Conservation (phyloP, 345 rosid genomes). For the Syzygium grande region DNA sequence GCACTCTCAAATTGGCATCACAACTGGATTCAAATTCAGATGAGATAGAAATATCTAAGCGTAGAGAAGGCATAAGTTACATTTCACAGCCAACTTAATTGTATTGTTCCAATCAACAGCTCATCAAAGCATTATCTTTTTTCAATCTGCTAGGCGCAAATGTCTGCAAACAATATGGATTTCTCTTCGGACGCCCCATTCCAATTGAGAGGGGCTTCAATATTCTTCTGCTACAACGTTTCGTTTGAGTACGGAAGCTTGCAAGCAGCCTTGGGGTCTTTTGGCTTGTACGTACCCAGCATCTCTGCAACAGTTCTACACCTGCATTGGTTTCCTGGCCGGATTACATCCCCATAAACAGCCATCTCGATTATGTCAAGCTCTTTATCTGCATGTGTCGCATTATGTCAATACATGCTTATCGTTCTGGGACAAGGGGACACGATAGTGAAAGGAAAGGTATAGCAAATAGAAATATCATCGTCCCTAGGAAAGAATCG, state of each 20-base stretch:
- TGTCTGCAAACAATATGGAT: neutral
- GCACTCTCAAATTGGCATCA: neutral
- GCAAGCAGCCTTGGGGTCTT: constrained; percentile 60
- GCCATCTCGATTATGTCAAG: constrained; percentile 96
- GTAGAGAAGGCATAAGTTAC: neutral
- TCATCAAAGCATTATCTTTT: neutral
- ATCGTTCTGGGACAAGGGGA: neutral
- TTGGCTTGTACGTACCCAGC: constrained; percentile 72
- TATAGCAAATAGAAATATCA: neutral
- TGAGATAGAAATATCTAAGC: neutral
- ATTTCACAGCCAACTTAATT: neutral
- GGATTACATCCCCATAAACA: constrained; percentile 80
- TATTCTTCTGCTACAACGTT: constrained; percentile 5
- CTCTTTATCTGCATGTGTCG: constrained; percentile 60
- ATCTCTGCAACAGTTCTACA: constrained; percentile 82
- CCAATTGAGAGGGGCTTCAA: neutral
- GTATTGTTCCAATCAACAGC: neutral
- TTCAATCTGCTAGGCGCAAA: neutral
- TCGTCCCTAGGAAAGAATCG: neutral
- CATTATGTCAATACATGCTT: neutral
- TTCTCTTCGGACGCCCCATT: neutral
- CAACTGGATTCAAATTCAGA: neutral
- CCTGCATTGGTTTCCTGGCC: constrained; percentile 90
- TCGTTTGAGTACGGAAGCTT: constrained; percentile 47
- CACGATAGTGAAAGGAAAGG: neutral